Evolutionary conservation across 176 grass and related monocot genomes (phyloP), one percentile per base, ranked within the genome.

Genomic region (Triticum monococcum): DNA sequence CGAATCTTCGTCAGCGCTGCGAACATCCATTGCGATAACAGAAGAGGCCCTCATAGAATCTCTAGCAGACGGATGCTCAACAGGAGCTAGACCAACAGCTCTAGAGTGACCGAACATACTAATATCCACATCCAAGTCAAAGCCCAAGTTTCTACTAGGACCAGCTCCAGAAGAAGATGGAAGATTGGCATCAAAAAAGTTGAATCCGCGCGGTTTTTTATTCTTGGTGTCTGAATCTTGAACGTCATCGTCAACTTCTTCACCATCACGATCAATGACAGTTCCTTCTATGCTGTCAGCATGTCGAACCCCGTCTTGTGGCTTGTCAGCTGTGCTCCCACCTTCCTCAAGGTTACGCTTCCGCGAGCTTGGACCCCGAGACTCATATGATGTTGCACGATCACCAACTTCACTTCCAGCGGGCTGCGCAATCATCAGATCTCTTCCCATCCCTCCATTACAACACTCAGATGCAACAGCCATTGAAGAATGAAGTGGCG

Each of bases 381-480:
- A 98, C 79, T 98, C 97, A 80, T 94, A 94, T 48, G 97, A 98
- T 4, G 94, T 89, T 33, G 92, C 97, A 81, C 90, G 92, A 78
- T 96, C 97, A 86, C 97, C 97, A 83, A 98, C 92, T 89, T 98
- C 97, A 91, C 97, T 98, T 85, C 97, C 90, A 76, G 97, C 88
- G 82, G 97, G 94, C 67, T 94, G 94, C 68, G 94, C 97, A 62
- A 98, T 98, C 90, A 98, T 98, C 59, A 98, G 81, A 94, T 98
- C 92, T 46, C 92, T 96, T 54, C 97, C 97, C 97, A 96, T 91
- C 64, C 86, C 92, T 54, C 84, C 93, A 85, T 91, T 86, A 46
- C 88, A 88, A 63, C 76, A 79, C 41, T 90, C 88, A 12, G 90
- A 91, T 24, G 75, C 73, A 81, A 77, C 61, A 77, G 82, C 92